A percentile compares a stretch with the other conserved stretches of the same genome.
phyloP scores from a whole-genome alignment of 2,329 filamentous ascomycete species.

The Talaromyces verruculosus region DNA sequence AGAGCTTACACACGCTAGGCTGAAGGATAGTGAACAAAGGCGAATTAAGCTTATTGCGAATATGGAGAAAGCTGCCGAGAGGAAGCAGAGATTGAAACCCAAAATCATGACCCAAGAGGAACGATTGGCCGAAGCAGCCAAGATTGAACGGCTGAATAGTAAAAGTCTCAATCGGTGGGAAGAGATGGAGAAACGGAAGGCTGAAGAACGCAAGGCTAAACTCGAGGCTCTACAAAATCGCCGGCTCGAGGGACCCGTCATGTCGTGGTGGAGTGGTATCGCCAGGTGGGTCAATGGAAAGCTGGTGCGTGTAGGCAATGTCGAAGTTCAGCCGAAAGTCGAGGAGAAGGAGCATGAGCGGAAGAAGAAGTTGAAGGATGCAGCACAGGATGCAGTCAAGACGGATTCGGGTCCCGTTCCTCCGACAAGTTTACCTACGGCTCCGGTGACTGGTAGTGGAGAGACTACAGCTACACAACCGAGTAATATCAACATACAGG shows the following conservation, averaged over 20 bases:
- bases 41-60: conserved; percentile 52
- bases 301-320: conserved; percentile 67
- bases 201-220: conserved; percentile 78
- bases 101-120: conserved; percentile 85
- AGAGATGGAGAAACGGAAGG: conserved; percentile 82
- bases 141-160: conserved; percentile 80
- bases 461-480: conserved; percentile 25
- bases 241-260: conserved; percentile 81
- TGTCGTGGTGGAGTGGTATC: conserved; percentile 91
- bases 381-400: conserved; percentile 19
- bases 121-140: conserved; percentile 75
- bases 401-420: conserved; percentile 28
- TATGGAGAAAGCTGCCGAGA: conserved; percentile 61
- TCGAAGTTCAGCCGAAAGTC: conserved; percentile 46
- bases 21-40: conserved; percentile 52
- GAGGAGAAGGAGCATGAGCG: conserved; percentile 52
- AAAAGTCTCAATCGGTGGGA: conserved; percentile 94
- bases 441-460: not conserved
- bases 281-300: conserved; percentile 77
- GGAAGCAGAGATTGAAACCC: conserved; percentile 71
- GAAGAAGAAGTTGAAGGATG: conserved; percentile 36
- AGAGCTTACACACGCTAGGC: conserved; percentile 52
- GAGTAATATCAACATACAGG: not conserved
- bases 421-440: not conserved
- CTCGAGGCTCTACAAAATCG: conserved; percentile 85